Conservation (phyloP, 2,329 filamentous ascomycete species). For the Cyphellophora attinorum region DNA sequence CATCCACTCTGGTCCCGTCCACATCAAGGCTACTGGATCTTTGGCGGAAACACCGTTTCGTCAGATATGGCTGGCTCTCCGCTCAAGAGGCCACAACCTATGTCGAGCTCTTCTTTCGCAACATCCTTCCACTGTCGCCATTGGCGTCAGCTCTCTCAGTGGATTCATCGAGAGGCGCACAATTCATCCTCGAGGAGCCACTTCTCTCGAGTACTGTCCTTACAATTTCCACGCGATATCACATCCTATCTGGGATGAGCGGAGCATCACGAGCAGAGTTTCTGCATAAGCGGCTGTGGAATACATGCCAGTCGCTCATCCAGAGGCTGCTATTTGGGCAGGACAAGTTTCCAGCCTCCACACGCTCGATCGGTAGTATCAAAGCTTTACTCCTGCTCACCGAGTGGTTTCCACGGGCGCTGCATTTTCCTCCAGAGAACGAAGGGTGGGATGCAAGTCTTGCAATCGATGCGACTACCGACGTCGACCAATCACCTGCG, state of each 20-base stretch:
- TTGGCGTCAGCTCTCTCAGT: conserved; percentile 42
- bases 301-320: conserved; percentile 44
- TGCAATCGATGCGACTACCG: conserved; percentile 35
- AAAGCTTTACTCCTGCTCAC: conserved; percentile 45
- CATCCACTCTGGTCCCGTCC: background rate
- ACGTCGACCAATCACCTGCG: conserved; percentile 50
- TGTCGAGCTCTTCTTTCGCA: conserved; percentile 44
- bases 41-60: conserved; percentile 31
- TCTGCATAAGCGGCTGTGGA: conserved; percentile 45
- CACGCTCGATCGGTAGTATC: conserved; percentile 41
- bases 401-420: conserved; percentile 47
- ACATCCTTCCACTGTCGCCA: conserved; percentile 41
- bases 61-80: conserved; percentile 47
- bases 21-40: background rate
- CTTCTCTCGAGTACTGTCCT: conserved; percentile 45
- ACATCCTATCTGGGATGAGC: conserved; percentile 31
- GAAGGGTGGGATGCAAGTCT: conserved; percentile 41
- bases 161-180: conserved; percentile 38
- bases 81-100: conserved; percentile 45
- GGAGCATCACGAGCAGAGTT: conserved; percentile 42
- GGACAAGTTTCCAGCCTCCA: conserved; percentile 40
- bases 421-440: conserved; percentile 44
- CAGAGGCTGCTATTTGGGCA: conserved; percentile 46
- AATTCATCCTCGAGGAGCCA: conserved; percentile 41
- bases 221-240: conserved; percentile 46